Percentiles rank a stretch among this genome's conserved stretches.
Conservation (phyloP, 2,329 filamentous ascomycete species). For the Sporothrix pallida region DNA sequence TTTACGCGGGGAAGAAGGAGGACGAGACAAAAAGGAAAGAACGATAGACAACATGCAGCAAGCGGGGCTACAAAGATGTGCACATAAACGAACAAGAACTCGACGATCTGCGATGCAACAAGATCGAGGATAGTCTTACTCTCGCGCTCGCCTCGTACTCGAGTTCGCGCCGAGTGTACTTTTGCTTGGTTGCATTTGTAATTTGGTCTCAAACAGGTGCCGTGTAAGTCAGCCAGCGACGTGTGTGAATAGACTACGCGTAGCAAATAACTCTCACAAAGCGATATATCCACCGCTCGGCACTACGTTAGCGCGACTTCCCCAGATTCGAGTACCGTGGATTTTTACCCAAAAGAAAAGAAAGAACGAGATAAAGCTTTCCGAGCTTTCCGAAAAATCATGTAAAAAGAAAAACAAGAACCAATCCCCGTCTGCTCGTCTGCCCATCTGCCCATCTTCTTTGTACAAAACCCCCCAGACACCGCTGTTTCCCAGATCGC, state of each 20-base stretch:
- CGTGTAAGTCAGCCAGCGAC: background rate
- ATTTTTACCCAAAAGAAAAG: background rate
- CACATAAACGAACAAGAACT: background rate
- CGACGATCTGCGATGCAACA: background rate
- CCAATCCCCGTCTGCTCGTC: background rate
- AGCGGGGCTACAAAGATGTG: background rate
- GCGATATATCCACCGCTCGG: background rate
- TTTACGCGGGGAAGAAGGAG: background rate
- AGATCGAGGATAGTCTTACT: background rate
- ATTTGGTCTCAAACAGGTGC: background rate
- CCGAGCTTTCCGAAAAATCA: conserved; percentile 14
- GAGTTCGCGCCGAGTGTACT: too few species aligned
- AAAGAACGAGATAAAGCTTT: background rate
- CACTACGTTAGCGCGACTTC: background rate
- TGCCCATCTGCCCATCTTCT: background rate
- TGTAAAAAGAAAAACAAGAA: background rate
- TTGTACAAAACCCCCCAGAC: background rate
- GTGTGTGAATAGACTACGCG: background rate
- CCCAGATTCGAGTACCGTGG: background rate
- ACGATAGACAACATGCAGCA: background rate
- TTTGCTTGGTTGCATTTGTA: background rate
- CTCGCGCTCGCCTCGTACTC: too few species aligned
- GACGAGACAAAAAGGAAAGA: background rate
- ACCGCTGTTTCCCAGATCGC: background rate
- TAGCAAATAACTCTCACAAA: background rate